phyloP scores from a whole-genome alignment of 1,284 basidiomycete species.

The Laetiporus sulphureus region DNA sequence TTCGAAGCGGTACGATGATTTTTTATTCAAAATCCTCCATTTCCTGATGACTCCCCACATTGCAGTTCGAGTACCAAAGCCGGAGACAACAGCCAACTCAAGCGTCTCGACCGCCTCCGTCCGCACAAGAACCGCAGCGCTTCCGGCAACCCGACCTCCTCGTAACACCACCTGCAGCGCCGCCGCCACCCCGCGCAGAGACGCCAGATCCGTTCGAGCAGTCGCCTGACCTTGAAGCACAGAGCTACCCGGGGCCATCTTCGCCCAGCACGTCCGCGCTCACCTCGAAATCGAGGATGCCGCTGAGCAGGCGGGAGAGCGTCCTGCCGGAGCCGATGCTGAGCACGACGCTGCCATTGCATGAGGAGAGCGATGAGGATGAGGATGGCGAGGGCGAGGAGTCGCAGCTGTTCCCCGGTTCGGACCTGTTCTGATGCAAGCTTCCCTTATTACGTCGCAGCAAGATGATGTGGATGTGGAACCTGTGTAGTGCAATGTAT shows the following conservation, averaged over 20 bases:
- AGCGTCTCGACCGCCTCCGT: slow-evolving; percentile 7
- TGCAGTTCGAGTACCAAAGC: slow-evolving; percentile 38
- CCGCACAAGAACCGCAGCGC: slow-evolving; percentile 13
- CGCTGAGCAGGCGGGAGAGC: slow-evolving; percentile 15
- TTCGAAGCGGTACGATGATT: slow-evolving; percentile 56
- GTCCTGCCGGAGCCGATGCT: slow-evolving; percentile 4
- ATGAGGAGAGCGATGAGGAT: slow-evolving; percentile 34
- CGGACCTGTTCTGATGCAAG: slow-evolving; percentile 46
- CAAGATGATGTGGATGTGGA: too few species aligned
- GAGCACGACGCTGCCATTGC: slow-evolving; percentile 7
- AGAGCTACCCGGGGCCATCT: slow-evolving; percentile 13
- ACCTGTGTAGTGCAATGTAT: too few species aligned
- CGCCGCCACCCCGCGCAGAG: slow-evolving; percentile 18
- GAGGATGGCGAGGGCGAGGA: slow-evolving; percentile 35
- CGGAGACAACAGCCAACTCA: slow-evolving; percentile 30
- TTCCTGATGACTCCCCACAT: slow-evolving; percentile 2
- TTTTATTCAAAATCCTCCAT: background rate
- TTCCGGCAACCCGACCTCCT: slow-evolving; percentile 12
- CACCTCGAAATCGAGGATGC: slow-evolving; percentile 13
- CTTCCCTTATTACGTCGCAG: too few species aligned
- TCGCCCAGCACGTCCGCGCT: slow-evolving; percentile 17
- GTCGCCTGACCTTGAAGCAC: slow-evolving; percentile 25
- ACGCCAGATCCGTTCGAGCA: slow-evolving; percentile 30
- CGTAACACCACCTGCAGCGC: slow-evolving; percentile 8
- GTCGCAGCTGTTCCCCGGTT: slow-evolving; percentile 48